Base-by-base conservation (phyloP, 148 eudicot genomes). In the Salicornia ramosissima region DNA sequence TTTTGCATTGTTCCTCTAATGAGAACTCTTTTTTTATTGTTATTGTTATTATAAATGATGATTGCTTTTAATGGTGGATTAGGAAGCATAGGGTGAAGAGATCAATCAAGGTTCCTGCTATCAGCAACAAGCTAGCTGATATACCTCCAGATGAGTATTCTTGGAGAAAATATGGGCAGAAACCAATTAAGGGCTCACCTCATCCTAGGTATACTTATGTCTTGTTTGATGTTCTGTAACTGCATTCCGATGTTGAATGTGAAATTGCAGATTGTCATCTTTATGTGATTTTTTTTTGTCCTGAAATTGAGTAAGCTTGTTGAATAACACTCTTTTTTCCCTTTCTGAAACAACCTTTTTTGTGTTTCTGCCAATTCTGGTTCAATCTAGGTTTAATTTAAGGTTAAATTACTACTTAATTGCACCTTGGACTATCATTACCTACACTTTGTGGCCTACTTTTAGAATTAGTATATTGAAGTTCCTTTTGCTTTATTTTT, bases 131-230 rank as follows among this genome's bases (percentile, higher is more conserved):
- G 86, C 81, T 90, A 57, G 97, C 97, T 8, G 98, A 94, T 84
- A 94, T 94, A 30, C 98, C 98, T 16, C 79, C 89, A 1, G 97
- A 94, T 49, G 97, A 94, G 71, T 94, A 88, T 67, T 88, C 98
- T 0, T 94, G 98, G 98, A 83, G 98, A 77, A 94, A 94, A 75
- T 94, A 94, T 31, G 98, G 98, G 21, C 98, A 94, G 76, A 94
- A 94, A 81, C 98, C 98, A 25, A 94, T 94, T 51, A 94, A 94
- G 84, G 98, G 98, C 62, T 94, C 98, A 61, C 98, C 98, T 63
- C 90, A 94, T 53, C 98, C 98, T 14, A 88, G 98, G 98, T 94
- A 88, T 26, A 22, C 53, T 5, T 47, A 60, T n/a, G 53, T 49
- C 65, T 50, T 65, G n/a, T 60, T 60, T 67, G 49, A 40, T 65